phyloP scores from a whole-genome alignment of 106 monocot genomes.

The Phalaenopsis equestris region DNA sequence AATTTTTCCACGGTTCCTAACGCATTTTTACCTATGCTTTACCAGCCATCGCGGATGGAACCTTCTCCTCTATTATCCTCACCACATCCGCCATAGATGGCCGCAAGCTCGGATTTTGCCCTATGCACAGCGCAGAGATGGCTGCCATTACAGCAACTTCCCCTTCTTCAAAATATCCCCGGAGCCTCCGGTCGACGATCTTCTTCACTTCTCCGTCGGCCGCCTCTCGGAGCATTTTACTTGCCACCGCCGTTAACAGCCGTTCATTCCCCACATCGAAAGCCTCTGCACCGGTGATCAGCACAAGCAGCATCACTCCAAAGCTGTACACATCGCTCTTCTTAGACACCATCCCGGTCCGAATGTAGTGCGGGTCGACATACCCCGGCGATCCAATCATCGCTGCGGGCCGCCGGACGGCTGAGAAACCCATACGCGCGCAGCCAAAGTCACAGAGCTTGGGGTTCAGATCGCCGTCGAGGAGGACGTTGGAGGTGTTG shows the following conservation, averaged over 20 bases:
- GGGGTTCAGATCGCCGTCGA: constrained; percentile 22
- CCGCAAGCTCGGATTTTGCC: constrained; percentile 53
- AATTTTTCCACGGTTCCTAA: too few relatives aligned
- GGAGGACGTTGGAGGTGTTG: constrained; percentile 65
- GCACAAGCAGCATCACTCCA: constrained; percentile 58
- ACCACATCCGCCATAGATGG: constrained; percentile 76
- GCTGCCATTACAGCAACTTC: constrained; percentile 43
- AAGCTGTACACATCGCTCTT: constrained; percentile 87
- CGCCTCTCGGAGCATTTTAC: not conserved
- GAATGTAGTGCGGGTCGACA: constrained; percentile 50
- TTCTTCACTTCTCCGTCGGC: constrained; percentile 4
- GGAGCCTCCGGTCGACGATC: constrained; percentile 48
- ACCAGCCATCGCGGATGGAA: not conserved
- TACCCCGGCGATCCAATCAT: constrained; percentile 48
- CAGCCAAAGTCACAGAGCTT: constrained; percentile 86
- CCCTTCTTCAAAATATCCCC: constrained; percentile 21
- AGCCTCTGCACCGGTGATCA: constrained; percentile 44
- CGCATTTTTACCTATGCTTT: not conserved
- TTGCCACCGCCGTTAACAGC: constrained; percentile 3
- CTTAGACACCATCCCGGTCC: constrained; percentile 37
- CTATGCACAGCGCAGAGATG: constrained; percentile 50
- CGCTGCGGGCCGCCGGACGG: constrained; percentile 22
- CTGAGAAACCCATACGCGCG: constrained; percentile 56
- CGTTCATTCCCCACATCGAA: constrained; percentile 13
- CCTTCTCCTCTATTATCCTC: constrained; percentile 29